Evolutionary conservation across 305 asterid species (phyloP).

Genomic region (Fraxinus angustifolia): DNA sequence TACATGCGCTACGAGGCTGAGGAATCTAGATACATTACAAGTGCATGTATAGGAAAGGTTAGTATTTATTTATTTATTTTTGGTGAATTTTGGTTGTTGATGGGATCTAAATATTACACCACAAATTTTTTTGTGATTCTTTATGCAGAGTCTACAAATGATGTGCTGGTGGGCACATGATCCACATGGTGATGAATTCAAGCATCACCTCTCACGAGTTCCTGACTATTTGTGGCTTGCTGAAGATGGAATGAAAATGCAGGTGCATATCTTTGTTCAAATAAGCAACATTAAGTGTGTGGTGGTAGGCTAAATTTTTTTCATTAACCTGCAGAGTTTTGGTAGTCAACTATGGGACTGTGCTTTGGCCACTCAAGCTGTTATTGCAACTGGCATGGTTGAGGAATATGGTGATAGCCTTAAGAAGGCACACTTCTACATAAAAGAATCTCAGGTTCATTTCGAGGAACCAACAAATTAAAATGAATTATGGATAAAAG

Average conservation of each 20-base stretch:
- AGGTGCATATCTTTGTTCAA: slow-evolving; percentile 29
- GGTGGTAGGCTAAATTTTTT: background rate
- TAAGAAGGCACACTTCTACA: slow-evolving; percentile 58
- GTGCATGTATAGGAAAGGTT: slow-evolving; percentile 63
- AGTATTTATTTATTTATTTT: background rate
- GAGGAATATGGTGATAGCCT: slow-evolving; percentile 73
- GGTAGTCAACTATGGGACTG: slow-evolving; percentile 81
- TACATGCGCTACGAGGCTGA: slow-evolving; percentile 65
- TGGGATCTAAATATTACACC: background rate
- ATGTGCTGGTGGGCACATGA: slow-evolving; percentile 93
- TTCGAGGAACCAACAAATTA: background rate
- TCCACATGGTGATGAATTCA: slow-evolving; percentile 62
- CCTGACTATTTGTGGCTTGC: slow-evolving; percentile 82
- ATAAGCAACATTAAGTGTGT: background rate
- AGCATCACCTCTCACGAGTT: slow-evolving; percentile 69
- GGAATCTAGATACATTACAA: slow-evolving; percentile 58
- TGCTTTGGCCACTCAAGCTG: slow-evolving; percentile 59
- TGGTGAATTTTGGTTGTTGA: background rate
- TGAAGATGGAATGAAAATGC: slow-evolving; percentile 91
- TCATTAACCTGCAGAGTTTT: slow-evolving; percentile 40
- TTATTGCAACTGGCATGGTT: slow-evolving; percentile 63
- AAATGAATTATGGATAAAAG: background rate
- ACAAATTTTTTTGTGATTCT: background rate
- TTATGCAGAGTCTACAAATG: slow-evolving; percentile 47
- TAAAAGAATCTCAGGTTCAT: slow-evolving; percentile 70